Evolutionary conservation across 2,329 filamentous ascomycete genomes (phyloP), one percentile per base, ranked within the genome.

Genomic region (Curvularia eragrostidis): DNA sequence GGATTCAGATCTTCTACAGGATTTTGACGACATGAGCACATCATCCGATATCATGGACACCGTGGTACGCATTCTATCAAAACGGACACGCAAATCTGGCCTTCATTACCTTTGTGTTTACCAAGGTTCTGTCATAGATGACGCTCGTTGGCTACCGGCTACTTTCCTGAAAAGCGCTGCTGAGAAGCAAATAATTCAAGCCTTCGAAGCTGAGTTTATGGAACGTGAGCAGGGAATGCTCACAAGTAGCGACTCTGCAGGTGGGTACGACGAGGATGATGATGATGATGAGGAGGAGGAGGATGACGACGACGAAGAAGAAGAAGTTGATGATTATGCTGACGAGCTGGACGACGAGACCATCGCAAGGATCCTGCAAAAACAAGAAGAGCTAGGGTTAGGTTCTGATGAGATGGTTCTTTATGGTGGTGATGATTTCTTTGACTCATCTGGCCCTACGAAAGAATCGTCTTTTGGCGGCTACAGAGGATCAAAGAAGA

Each of bases 351-450:
- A 85, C 8, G 87, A 91, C 61, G 87, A 88, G 71, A 81, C 84
- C 19, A 78, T 91, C 38, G 88, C 88, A 38, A 79, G 82, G 38
- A 76, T 89, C 23, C 73, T 90, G 28, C 79, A 84, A 50, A 88
- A 87, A 70, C 84, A 88, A 67, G 83, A 86, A 72, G 85, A 88
- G 69, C 78, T 90, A 3, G 89, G 88, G 8, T 77, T 90, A 42
- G 83, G 81, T 2, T 81, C 82, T 9, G 82, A 86, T 21, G 84
- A 90, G 53, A 67, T 88, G 3, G 53, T 89, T 13, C 77, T 89
- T 3, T 84, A 86, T 56, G 81, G 84, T 48, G 82, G 79, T 15
- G 78, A 80, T 39, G 79, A 78, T 23, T 75, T 70, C 26, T 75
- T 77, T n/a, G 67, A 68, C 30, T 75, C 75, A 18, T 74, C 76